phyloP scores from a whole-genome alignment of 495 filamentous ascomycete genomes.

The Rusavskia elegans region DNA sequence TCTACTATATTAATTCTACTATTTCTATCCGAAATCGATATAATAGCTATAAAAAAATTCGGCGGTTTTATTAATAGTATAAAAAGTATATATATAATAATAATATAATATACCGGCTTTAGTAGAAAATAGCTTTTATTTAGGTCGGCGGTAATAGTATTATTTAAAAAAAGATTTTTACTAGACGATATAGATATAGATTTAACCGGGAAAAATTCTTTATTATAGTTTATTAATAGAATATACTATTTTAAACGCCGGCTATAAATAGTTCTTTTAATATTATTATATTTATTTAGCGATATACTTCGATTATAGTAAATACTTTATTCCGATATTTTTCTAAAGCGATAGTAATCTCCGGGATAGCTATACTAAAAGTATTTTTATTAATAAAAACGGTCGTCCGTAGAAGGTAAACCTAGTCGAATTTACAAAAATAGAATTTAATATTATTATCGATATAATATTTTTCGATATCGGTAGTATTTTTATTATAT shows the following conservation, averaged over 20 bases:
- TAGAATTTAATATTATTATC: constrained; percentile 39
- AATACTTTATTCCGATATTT: constrained; percentile 12
- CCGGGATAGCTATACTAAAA: constrained; percentile 32
- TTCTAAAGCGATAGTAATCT: constrained; percentile 3
- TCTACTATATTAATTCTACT: too few relatives aligned
- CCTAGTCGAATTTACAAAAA: constrained; percentile 6
- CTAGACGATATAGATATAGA: neutral
- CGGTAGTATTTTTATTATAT: too few relatives aligned
- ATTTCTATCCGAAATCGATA: constrained; percentile 38
- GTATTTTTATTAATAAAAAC: constrained; percentile 14
- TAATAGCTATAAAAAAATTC: constrained; percentile 37
- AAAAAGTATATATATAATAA: constrained; percentile 47
- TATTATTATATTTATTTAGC: constrained; percentile 39
- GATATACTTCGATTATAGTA: constrained; percentile 47
- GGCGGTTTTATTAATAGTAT: constrained; percentile 44
- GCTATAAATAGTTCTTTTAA: neutral
- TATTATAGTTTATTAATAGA: too few relatives aligned
- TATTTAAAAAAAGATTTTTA: constrained; percentile 32
- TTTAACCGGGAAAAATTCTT: constrained; percentile 29
- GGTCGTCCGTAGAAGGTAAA: constrained; percentile 19
- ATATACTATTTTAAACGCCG: constrained; percentile 10
- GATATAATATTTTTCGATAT: too few relatives aligned
- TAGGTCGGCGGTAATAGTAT: constrained; percentile 26
- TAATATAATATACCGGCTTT: constrained; percentile 38
- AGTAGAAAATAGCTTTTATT: constrained; percentile 54